A percentile compares a stretch with the other conserved stretches of the same genome.
These are phyloP conservation scores for Colletotrichum sp. DNA, from an alignment of 2,329 filamentous ascomycete species.

Conservation along the genomic window DNA sequence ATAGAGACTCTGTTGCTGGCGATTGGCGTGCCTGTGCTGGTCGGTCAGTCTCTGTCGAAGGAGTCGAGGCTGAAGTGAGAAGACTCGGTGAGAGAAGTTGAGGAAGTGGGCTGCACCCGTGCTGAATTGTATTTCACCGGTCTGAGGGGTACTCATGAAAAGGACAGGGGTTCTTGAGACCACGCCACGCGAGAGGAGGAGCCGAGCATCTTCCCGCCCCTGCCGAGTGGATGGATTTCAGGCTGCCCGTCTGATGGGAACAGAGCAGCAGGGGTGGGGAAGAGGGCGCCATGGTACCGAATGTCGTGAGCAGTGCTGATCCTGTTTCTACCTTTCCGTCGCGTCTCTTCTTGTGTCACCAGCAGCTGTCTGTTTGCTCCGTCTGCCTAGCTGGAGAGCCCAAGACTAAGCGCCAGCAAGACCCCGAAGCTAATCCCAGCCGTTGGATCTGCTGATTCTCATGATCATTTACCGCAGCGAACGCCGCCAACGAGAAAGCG, in stretches of 20 bases:
- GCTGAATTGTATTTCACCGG: slow-evolving; percentile 45
- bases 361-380: slow-evolving; percentile 8
- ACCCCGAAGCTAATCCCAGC: background rate
- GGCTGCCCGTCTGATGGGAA: slow-evolving; percentile 20
- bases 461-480: background rate
- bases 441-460: background rate
- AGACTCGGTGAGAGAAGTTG: slow-evolving; percentile 43
- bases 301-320: slow-evolving; percentile 18
- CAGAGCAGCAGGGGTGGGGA: slow-evolving; percentile 10
- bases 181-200: slow-evolving; percentile 24
- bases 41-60: slow-evolving; percentile 21
- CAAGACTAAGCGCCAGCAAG: background rate
- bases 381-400: background rate
- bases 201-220: slow-evolving; percentile 21
- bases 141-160: slow-evolving; percentile 42
- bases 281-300: slow-evolving; percentile 4
- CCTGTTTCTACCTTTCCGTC: slow-evolving; percentile 7
- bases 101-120: slow-evolving; percentile 36
- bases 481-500: background rate
- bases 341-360: slow-evolving; percentile 11
- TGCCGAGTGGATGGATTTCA: slow-evolving; percentile 21
- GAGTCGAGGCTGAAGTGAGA: slow-evolving; percentile 39
- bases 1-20: slow-evolving; percentile 18
- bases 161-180: slow-evolving; percentile 29
- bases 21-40: slow-evolving; percentile 21